These are phyloP conservation scores for Licmophora abbreviata DNA, from an alignment of 108 stramenopile species.

Conservation along the genomic window DNA sequence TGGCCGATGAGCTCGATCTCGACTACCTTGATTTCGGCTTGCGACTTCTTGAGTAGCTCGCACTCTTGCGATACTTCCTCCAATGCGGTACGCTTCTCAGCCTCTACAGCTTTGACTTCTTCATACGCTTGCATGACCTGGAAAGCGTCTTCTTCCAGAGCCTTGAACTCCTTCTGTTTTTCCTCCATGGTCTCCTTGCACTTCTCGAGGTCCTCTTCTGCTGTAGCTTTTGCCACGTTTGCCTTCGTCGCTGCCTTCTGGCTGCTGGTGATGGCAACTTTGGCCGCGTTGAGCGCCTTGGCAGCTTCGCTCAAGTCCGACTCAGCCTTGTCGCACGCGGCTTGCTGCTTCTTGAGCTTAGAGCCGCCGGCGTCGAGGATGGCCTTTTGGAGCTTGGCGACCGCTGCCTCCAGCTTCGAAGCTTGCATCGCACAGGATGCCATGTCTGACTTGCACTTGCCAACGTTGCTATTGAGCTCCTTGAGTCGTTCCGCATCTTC, in stretches of 20 bases:
- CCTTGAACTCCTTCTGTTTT: slow-evolving; percentile 55
- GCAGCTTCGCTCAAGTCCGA: slow-evolving; percentile 49
- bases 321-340: slow-evolving; percentile 59
- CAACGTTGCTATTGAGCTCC: slow-evolving; percentile 48
- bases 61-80: slow-evolving; percentile 49
- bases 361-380: slow-evolving; percentile 90
- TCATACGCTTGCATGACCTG: slow-evolving; percentile 65
- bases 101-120: slow-evolving; percentile 60
- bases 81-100: slow-evolving; percentile 53
- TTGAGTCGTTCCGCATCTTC: slow-evolving; percentile 56
- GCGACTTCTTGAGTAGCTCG: slow-evolving; percentile 56
- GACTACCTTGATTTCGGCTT: slow-evolving; percentile 54
- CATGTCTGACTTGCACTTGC: slow-evolving; percentile 69
- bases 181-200: slow-evolving; percentile 34
- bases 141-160: slow-evolving; percentile 55
- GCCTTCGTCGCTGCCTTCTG: slow-evolving; percentile 66
- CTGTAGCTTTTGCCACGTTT: slow-evolving; percentile 31
- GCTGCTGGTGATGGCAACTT: slow-evolving; percentile 53
- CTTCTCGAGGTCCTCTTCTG: slow-evolving; percentile 43
- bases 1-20: slow-evolving; percentile 80
- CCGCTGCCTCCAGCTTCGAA: slow-evolving; percentile 59
- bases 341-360: slow-evolving; percentile 79
- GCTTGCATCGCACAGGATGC: slow-evolving; percentile 54
- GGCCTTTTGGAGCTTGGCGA: slow-evolving; percentile 74
- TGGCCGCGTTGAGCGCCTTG: slow-evolving; percentile 59